Evolutionary conservation across 495 filamentous ascomycete species (phyloP).

Genomic region (Penicillium robsamsonii): DNA sequence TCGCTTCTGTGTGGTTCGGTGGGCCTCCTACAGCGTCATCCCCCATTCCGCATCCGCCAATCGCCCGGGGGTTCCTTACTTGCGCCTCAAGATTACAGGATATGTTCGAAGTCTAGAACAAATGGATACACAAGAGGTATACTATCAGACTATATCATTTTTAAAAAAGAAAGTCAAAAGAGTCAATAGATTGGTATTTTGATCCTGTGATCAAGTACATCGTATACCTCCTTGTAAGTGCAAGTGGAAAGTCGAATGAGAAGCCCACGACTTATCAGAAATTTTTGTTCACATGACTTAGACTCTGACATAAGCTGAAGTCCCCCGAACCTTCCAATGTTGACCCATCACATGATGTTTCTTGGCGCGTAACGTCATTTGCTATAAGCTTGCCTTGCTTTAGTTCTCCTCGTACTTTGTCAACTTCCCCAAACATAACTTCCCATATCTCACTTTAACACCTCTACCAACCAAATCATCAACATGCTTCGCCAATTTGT

Average conservation of each 20-base stretch:
- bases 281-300: conserved; percentile 21
- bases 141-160: background rate
- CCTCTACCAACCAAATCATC: conserved; percentile 9
- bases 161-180: background rate
- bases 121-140: background rate
- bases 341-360: conserved; percentile 16
- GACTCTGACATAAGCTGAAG: conserved; percentile 9
- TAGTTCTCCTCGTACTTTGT: conserved; percentile 45
- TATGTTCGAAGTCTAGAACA: conserved; percentile 8
- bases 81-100: conserved; percentile 19
- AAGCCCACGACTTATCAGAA: conserved; percentile 31
- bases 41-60: conserved; percentile 43
- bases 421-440: conserved; percentile 5
- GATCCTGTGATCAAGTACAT: background rate
- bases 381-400: conserved; percentile 11
- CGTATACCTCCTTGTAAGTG: background rate
- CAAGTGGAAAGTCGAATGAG: conserved; percentile 26
- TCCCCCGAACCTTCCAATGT: background rate
- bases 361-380: conserved; percentile 31
- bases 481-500: conserved; percentile 68
- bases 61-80: conserved; percentile 29
- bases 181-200: background rate
- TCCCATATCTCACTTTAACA: conserved; percentile 7
- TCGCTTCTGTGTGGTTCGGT: conserved; percentile 50
- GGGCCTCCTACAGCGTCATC: conserved; percentile 45